Conservation (phyloP, 129 eudicot species). For the Mikania micrantha region DNA sequence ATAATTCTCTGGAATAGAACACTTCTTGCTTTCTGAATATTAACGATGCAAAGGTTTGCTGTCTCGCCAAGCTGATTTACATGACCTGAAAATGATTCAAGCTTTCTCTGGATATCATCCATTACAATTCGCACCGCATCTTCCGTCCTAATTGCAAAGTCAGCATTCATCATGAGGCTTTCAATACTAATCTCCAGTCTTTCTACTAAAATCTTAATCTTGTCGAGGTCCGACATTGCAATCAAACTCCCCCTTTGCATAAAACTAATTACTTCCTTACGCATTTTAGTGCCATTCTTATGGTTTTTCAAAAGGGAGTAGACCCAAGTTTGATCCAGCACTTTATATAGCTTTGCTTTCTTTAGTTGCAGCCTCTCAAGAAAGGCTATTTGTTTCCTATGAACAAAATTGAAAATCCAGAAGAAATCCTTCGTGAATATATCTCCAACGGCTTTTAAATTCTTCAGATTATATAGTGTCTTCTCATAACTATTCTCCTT, state of each 20-base stretch:
- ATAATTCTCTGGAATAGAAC: not conserved
- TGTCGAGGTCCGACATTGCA: not conserved
- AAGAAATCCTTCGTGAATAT: not conserved
- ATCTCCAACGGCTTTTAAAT: not conserved
- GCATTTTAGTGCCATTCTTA: not conserved
- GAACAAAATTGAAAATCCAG: not conserved
- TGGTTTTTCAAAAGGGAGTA: not conserved
- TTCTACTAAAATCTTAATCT: not conserved
- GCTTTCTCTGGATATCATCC: not conserved
- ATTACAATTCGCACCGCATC: not conserved
- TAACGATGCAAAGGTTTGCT: not conserved
- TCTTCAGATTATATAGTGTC: not conserved
- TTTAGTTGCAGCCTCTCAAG: constrained; percentile 39
- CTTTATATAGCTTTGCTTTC: constrained; percentile 44
- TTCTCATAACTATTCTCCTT: not conserved
- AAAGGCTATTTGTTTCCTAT: constrained; percentile 13
- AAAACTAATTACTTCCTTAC: not conserved
- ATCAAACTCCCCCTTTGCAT: not conserved
- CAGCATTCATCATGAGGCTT: not conserved
- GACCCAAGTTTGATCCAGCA: constrained; percentile 31
- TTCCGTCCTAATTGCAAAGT: not conserved
- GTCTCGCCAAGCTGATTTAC: not conserved
- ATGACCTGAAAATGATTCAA: not conserved
- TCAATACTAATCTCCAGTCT: not conserved
- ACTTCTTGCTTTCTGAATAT: not conserved